Conservation (phyloP, 306 rosid species). For the Aeschynomene evenia region DNA sequence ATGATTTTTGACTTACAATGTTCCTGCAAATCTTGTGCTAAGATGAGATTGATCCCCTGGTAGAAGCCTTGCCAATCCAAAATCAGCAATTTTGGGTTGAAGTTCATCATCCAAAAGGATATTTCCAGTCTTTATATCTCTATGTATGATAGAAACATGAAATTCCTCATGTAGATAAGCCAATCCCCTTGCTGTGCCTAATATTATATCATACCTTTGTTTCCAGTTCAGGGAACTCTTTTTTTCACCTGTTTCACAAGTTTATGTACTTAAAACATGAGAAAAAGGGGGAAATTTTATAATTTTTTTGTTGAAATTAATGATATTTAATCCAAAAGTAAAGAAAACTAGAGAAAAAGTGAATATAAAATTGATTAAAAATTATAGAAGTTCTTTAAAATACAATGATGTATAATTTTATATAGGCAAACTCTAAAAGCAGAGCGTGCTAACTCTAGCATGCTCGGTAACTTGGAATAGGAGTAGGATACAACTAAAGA, state of each 20-base stretch:
- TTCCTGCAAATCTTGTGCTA: constrained; percentile 71
- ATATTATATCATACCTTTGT: constrained; percentile 49
- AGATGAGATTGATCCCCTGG: constrained; percentile 63
- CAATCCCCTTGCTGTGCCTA: constrained; percentile 64
- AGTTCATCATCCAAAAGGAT: constrained; percentile 65
- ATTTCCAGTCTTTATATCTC: constrained; percentile 67
- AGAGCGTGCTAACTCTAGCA: no score
- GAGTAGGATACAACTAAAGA: no score
- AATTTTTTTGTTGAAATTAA: no score
- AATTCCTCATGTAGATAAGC: constrained; percentile 74
- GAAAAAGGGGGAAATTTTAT: no score
- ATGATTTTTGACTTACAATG: constrained; percentile 62
- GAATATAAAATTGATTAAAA: no score
- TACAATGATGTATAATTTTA: no score
- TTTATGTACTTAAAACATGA: neutral
- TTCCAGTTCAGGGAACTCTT: constrained; percentile 59
- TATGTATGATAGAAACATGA: constrained; percentile 62
- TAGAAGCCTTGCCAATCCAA: constrained; percentile 65
- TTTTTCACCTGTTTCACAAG: constrained; percentile 38
- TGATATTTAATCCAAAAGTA: no score
- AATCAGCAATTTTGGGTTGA: constrained; percentile 65
- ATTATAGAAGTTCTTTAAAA: no score
- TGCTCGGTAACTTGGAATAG: no score
- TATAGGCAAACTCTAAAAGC: no score
- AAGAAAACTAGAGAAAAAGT: no score